Base-by-base conservation (phyloP, 352 stramenopile genomes). In the Proteromonas lacertae region DNA sequence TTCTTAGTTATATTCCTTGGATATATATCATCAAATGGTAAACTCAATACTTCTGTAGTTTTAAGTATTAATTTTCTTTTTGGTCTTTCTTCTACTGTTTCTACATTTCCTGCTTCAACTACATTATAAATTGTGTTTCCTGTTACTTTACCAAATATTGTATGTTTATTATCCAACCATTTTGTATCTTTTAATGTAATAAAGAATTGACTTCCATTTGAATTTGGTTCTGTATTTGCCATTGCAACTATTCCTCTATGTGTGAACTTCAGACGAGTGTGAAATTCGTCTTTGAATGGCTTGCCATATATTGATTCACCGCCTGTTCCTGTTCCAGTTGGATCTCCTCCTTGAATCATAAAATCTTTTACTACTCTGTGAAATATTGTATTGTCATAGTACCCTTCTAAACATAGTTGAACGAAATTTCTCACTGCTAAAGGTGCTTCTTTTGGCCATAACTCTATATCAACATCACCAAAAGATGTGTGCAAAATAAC, bases 51-150 rank as follows among this genome's bases (percentile, higher is more conserved):
- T 42, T 88, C 77, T 23, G 66, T 59, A 34, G 59, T 66, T 19
- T 66, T 51, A 32, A 93, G 32, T 20, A 56, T 60, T 1, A 69
- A 57, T 10, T 67, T 51, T 45, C 69, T 50, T 30, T 79, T 31
- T 4, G 69, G 57, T 28, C 67, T 58, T 55, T 51, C 33, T 19
- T 19, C 16, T 4, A 43, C 44, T 2, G 60, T 29, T 33, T 64
- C 53, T 0, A 75, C 32, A 10, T 81, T 65, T 1, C 63, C 57
- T 4, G 88, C 66, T 24, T 78, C 71, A 17, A 94, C 44, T 17
- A 90, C 52, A 54, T 96, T 96, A 56, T 92, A 97, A 34, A 94
- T 80, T 16, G 82, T 94, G 50, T 86, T 79, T 17, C 81, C 82
- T 2, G 60, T 71, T 42, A 94, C 61, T 44, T 80, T 71, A 21